These are phyloP conservation scores for Cladosporium sp. DNA, from an alignment of 2,329 filamentous ascomycete genomes.

Conservation along the genomic window DNA sequence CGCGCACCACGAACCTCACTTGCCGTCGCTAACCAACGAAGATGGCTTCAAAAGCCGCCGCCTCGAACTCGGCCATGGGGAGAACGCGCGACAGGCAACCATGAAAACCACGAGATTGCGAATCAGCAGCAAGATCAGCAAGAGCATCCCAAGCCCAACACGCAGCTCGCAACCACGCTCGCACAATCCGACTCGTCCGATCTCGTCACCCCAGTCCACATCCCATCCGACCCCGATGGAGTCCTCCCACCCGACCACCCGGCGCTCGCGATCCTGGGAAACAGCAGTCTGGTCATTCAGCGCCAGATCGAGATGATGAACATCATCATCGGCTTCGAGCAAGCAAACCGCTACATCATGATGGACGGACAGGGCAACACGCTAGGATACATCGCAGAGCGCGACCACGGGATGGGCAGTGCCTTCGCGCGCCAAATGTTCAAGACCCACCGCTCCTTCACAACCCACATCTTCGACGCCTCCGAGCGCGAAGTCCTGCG, in stretches of 20 bases:
- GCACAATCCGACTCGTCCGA: conserved; percentile 40
- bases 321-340: conserved; percentile 59
- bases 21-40: conserved; percentile 12
- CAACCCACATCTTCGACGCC: conserved; percentile 58
- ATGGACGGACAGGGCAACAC: conserved; percentile 59
- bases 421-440: conserved; percentile 55
- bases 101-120: neutral
- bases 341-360: conserved; percentile 60
- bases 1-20: conserved; percentile 4
- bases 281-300: conserved; percentile 57
- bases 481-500: conserved; percentile 54
- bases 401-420: conserved; percentile 53
- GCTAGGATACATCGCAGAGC: conserved; percentile 59
- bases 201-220: conserved; percentile 54
- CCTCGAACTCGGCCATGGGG: conserved; percentile 14
- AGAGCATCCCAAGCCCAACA: conserved; percentile 9
- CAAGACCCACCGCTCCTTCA: conserved; percentile 57
- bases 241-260: conserved; percentile 55
- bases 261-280: conserved; percentile 51
- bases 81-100: neutral
- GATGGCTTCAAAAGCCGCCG: conserved; percentile 16
- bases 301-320: conserved; percentile 62
- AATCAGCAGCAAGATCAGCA: conserved; percentile 14
- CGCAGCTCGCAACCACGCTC: conserved; percentile 40
- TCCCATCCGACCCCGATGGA: conserved; percentile 54